phyloP scores from a whole-genome alignment of 164 flowering plant genomes.

The Stephania cephalantha region DNA sequence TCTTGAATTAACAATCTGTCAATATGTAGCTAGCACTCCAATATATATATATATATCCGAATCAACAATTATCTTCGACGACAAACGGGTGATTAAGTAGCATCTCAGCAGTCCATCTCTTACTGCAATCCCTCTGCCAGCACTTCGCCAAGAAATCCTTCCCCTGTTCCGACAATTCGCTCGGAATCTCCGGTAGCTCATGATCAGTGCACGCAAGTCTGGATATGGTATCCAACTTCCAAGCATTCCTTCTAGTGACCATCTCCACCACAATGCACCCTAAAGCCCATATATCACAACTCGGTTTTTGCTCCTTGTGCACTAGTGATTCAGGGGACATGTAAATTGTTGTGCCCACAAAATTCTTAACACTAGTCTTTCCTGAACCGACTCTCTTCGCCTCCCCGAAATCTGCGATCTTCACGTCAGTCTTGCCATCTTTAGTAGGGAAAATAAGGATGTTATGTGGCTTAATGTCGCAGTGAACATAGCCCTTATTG shows the following conservation, averaged over 20 bases:
- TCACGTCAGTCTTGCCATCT: constrained; percentile 22
- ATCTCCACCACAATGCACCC: constrained; percentile 64
- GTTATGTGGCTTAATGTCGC: constrained; percentile 73
- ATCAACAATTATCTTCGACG: not conserved
- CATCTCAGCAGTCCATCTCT: constrained; percentile 66
- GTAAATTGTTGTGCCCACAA: constrained; percentile 46
- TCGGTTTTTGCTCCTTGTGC: constrained; percentile 24
- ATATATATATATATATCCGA: too few relatives aligned
- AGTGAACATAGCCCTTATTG: constrained; percentile 58
- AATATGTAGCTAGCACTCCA: too few relatives aligned
- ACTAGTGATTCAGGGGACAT: constrained; percentile 56
- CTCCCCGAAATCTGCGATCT: constrained; percentile 80
- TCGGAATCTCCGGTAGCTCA: constrained; percentile 43
- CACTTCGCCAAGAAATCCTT: constrained; percentile 50
- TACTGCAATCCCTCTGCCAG: constrained; percentile 36
- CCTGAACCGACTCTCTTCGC: constrained; percentile 31
- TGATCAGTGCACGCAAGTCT: constrained; percentile 28
- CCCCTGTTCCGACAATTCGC: constrained; percentile 33
- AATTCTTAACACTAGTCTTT: not conserved
- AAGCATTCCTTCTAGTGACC: constrained; percentile 42
- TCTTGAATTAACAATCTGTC: too few relatives aligned
- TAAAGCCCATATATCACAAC: constrained; percentile 55
- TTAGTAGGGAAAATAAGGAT: constrained; percentile 31
- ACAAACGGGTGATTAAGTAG: constrained; percentile 53
- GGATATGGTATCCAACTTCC: constrained; percentile 20